These are phyloP conservation scores for Anisodus acutangulus DNA, from an alignment of 257 asterid genomes.

Conservation along the genomic window DNA sequence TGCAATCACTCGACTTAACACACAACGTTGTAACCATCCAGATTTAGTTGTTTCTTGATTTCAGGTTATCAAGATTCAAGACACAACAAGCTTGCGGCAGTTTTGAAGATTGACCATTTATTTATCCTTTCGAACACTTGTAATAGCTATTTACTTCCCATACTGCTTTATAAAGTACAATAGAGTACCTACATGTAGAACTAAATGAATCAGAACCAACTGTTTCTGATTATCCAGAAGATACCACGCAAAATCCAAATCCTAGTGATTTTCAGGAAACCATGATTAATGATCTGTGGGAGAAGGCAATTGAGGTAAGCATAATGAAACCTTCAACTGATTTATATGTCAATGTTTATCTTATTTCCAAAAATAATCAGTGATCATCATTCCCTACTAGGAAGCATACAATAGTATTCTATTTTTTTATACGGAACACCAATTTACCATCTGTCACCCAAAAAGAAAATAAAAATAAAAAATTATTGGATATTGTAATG, in stretches of 20 bases:
- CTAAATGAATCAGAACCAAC: slow-evolving; percentile 22
- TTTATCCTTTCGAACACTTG: too few species aligned
- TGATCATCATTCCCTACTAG: background rate
- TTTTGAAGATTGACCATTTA: too few species aligned
- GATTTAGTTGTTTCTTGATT: too few species aligned
- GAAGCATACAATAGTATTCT: background rate
- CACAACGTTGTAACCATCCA: too few species aligned
- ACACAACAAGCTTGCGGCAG: too few species aligned
- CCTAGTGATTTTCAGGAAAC: slow-evolving; percentile 42
- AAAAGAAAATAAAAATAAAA: background rate
- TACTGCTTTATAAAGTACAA: too few species aligned
- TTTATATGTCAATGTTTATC: slow-evolving; percentile 3
- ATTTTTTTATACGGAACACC: background rate
- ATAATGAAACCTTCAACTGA: background rate
- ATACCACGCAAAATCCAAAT: background rate
- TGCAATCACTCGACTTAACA: too few species aligned
- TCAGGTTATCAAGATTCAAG: too few species aligned
- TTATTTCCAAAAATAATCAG: background rate
- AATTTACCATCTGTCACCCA: background rate
- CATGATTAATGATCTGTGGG: slow-evolving; percentile 52
- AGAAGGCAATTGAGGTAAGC: slow-evolving; percentile 56
- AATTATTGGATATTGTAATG: background rate
- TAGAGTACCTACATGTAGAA: too few species aligned
- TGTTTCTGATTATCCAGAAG: slow-evolving; percentile 25
- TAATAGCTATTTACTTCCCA: too few species aligned